phyloP scores from a whole-genome alignment of 75 land plant species.

The Sequoia sempervirens region DNA sequence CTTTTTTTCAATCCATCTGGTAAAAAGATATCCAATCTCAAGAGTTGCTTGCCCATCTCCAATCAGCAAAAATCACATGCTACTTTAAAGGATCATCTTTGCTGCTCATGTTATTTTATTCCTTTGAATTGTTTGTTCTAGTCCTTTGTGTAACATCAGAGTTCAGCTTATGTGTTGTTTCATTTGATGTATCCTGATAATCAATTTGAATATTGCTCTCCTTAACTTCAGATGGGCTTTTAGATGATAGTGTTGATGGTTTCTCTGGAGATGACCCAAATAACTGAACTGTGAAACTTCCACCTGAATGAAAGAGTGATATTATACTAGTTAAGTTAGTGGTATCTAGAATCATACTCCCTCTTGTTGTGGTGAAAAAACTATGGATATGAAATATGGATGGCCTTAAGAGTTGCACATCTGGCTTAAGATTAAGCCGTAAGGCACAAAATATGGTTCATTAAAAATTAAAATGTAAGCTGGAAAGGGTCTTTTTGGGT shows the following conservation, averaged over 20 bases:
- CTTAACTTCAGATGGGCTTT: background rate
- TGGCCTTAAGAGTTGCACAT: background rate
- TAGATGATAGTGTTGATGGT: background rate
- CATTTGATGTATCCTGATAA: background rate
- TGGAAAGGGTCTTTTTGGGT: background rate
- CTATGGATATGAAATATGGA: background rate
- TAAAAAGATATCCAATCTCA: background rate
- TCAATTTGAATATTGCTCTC: background rate
- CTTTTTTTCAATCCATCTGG: background rate
- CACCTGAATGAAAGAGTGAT: conserved; percentile 13
- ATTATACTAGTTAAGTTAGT: background rate
- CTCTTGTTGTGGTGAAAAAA: background rate
- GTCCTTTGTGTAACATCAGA: background rate
- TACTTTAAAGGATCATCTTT: background rate
- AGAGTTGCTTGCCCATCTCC: background rate
- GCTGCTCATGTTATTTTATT: background rate
- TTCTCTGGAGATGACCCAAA: conserved; percentile 12
- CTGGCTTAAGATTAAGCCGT: background rate
- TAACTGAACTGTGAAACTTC: conserved; percentile 20
- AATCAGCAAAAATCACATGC: background rate
- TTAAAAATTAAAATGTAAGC: background rate
- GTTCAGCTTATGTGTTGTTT: background rate
- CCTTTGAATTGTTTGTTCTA: background rate
- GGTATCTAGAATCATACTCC: background rate
- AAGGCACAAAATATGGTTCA: background rate